A percentile compares a stretch with the other conserved stretches of the same genome.
Evolutionary conservation across 2,329 filamentous ascomycete genomes (phyloP).

Genomic region (Colletotrichum musicola): DNA sequence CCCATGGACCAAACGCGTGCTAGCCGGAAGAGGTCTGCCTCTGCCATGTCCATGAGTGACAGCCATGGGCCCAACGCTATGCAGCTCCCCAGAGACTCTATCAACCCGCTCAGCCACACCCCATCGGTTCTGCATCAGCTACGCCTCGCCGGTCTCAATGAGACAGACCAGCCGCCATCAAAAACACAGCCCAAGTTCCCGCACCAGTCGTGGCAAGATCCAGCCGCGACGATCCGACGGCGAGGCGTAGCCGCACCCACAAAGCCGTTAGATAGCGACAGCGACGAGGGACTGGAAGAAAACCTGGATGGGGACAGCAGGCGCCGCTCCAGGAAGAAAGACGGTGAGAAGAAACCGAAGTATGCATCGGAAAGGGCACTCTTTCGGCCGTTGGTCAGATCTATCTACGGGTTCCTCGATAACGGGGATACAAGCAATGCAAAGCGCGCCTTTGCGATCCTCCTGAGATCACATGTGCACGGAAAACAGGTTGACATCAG

Average conservation of each 20-base stretch:
- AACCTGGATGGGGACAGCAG: constrained; percentile 38
- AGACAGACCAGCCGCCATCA: constrained; percentile 59
- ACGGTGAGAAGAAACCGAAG: constrained; percentile 37
- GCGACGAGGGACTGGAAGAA: constrained; percentile 15
- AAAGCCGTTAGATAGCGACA: constrained; percentile 19
- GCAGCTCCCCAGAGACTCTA: constrained; percentile 50
- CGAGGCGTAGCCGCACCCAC: background rate
- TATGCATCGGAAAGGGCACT: constrained; percentile 36
- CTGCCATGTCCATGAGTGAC: constrained; percentile 37
- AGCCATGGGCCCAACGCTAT: constrained; percentile 31
- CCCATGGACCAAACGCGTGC: constrained; percentile 17
- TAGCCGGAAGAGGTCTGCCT: constrained; percentile 50
- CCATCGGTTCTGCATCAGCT: constrained; percentile 66
- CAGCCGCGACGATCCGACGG: background rate
- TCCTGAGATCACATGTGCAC: constrained; percentile 62
- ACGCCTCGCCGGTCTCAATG: constrained; percentile 63
- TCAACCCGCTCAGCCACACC: constrained; percentile 68
- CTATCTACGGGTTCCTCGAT: constrained; percentile 80
- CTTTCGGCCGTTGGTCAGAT: constrained; percentile 51
- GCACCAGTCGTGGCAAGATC: constrained; percentile 53
- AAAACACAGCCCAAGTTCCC: constrained; percentile 61
- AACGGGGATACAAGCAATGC: constrained; percentile 79
- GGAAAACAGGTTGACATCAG: constrained; percentile 76
- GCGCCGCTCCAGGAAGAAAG: constrained; percentile 28
- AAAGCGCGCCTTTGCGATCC: constrained; percentile 78